These are phyloP conservation scores for Stephanodiscus minutulus DNA, from an alignment of 108 stramenopile genomes.

Conservation along the genomic window DNA sequence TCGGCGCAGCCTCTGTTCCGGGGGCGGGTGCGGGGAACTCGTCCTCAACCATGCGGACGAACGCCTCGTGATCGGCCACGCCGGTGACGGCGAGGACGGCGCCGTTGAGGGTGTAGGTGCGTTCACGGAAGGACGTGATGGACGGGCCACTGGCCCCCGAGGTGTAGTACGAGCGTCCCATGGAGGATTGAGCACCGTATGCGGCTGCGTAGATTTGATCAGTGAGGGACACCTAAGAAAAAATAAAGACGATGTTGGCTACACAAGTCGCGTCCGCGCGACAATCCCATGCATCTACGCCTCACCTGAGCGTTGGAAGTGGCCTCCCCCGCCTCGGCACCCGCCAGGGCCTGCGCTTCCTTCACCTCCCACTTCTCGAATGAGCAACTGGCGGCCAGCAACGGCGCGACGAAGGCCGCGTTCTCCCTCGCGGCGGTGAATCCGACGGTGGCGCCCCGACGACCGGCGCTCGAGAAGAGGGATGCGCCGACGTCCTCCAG, in stretches of 20 bases:
- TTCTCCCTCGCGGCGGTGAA: conserved; percentile 78
- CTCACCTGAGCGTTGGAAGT: conserved; percentile 68
- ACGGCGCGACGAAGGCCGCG: conserved; percentile 65
- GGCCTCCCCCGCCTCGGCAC: conserved; percentile 60
- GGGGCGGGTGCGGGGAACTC: conserved; percentile 59
- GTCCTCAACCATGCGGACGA: conserved; percentile 73
- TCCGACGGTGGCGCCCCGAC: conserved; percentile 75
- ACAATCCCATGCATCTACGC: not conserved
- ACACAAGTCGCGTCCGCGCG: not conserved
- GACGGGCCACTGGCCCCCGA: conserved; percentile 52
- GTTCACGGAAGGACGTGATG: conserved; percentile 69
- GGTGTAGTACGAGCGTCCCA: conserved; percentile 79
- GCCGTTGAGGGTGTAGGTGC: conserved; percentile 77
- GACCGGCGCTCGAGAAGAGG: conserved; percentile 67
- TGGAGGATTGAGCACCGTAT: conserved; percentile 76
- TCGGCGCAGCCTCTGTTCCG: conserved; percentile 23
- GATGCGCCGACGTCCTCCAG: conserved; percentile 80
- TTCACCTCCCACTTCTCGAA: conserved; percentile 92
- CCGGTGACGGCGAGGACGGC: conserved; percentile 86
- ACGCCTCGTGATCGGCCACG: conserved; percentile 76
- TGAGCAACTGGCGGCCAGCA: conserved; percentile 66
- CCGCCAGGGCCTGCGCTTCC: conserved; percentile 69
- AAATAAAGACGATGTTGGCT: conserved; percentile 4
- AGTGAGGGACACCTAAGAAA: conserved; percentile 63
- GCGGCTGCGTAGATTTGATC: conserved; percentile 86